Evolutionary conservation across 1,284 basidiomycete species (phyloP), one percentile per base, ranked within the genome.

Genomic region (Meripilus lineatus): DNA sequence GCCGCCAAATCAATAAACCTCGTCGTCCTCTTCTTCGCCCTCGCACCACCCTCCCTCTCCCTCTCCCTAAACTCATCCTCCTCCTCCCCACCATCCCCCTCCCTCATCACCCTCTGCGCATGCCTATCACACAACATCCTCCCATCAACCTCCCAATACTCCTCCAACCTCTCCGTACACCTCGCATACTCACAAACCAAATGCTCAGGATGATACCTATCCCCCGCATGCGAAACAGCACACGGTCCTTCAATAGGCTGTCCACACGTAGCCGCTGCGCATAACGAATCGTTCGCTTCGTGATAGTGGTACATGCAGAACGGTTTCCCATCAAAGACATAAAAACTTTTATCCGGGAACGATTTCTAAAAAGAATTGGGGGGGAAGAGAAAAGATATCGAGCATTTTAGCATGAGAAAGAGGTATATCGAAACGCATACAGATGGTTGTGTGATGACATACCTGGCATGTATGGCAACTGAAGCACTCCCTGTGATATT

Each of bases 201-300:
- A 58, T 93, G 89, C 46, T 88, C 86, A 3, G 90, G 88, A 59
- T 94, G 92, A 65, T 85, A 93, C 26, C 84, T 75, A 52, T 79
- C 80, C 13, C 85, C 84, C 11, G 78, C 67, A 51, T 90, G 81
- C 14, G 82, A 85, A 18, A 93, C 79, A 10, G 92, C 88, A 58
- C 91, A 94, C 1, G 89, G 80, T 1, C 92, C 91, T 65, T 95
- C 92, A 56, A 95, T 91, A 1, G 91, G 91, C 61, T 85, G 77
- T 6, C 86, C 81, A 60, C 91, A 95, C n/a, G 70, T 69, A 3
- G 75, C 59, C 2, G 86, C 77, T 4, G 87, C 79, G 56, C 91
- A 95, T 3, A 94, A 71, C 13, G 90, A 93, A 51, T 85, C 75
- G 64, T 93, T 93, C 44, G 81, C 82, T 65, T 92, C 85, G 62